phyloP scores from a whole-genome alignment of 2,329 filamentous ascomycete genomes.

The Diaporthe vaccinii region DNA sequence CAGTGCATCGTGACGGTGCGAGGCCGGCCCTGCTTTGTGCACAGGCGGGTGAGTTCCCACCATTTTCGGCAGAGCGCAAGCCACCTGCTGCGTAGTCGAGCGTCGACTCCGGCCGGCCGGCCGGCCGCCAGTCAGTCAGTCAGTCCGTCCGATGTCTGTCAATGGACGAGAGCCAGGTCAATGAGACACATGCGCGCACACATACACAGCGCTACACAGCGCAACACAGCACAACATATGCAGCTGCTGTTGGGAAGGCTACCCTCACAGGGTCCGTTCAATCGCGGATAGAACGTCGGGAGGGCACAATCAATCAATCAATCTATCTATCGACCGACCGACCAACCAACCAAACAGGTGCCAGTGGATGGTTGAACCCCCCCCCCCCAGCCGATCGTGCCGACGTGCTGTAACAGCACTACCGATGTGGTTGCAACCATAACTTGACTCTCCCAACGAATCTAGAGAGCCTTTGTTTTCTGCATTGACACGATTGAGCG shows the following conservation, averaged over 20 bases:
- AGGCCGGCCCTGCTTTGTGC: conserved; percentile 23
- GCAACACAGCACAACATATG: background rate
- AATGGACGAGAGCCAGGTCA: background rate
- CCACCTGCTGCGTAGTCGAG: background rate
- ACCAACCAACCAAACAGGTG: background rate
- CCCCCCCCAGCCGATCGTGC: conserved; percentile 18
- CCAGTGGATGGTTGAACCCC: conserved; percentile 8
- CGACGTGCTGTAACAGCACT: conserved; percentile 22
- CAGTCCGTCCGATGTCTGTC: background rate
- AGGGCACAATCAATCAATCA: background rate
- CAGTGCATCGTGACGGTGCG: conserved; percentile 25
- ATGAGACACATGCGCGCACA: background rate
- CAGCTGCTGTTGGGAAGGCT: conserved; percentile 11
- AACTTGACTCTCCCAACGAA: conserved; percentile 19
- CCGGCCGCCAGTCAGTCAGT: background rate
- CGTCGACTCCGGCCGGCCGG: conserved; percentile 3
- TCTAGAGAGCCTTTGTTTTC: background rate
- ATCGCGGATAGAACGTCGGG: background rate
- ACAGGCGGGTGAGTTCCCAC: conserved; percentile 10
- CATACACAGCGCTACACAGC: background rate
- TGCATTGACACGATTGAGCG: background rate
- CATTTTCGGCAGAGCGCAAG: conserved; percentile 21
- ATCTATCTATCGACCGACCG: background rate
- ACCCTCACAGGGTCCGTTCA: background rate
- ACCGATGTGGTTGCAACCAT: conserved; percentile 23